A percentile compares a stretch with the other conserved stretches of the same genome.
Evolutionary conservation across 371 early-diverging fungal genomes (phyloP).

Genomic region (Circinella minor): DNA sequence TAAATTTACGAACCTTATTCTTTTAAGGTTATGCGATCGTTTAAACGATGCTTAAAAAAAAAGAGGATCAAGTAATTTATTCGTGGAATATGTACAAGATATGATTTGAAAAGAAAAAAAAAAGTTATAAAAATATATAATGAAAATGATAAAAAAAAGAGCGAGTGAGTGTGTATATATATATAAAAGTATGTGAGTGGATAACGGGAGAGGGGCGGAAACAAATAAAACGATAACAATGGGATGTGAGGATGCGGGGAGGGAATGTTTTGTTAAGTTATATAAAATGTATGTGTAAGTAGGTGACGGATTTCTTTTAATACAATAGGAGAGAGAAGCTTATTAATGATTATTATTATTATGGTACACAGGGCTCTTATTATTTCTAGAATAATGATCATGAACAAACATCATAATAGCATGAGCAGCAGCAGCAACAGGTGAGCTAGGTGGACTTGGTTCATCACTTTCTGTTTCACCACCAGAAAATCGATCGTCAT

Average conservation of each 20-base stretch:
- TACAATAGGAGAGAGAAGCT: no score
- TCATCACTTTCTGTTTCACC: conserved; percentile 12
- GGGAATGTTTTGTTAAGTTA: background rate
- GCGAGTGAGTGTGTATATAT: no score
- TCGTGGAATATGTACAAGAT: conserved; percentile 6
- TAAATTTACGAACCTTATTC: no score
- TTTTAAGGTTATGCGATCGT: no score
- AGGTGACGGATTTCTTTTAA: background rate
- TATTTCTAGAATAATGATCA: conserved; percentile 15
- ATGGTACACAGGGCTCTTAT: background rate
- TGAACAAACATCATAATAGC: conserved; percentile 47
- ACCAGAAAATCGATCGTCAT: conserved; percentile 5
- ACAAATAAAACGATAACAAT: background rate
- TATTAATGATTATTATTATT: background rate
- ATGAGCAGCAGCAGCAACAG: conserved; percentile 44
- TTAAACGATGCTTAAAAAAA: no score
- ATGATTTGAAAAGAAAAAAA: no score
- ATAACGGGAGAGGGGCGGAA: background rate
- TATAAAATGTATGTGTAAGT: background rate
- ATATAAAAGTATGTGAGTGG: no score
- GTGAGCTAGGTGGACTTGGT: conserved; percentile 35
- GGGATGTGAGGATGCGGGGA: no score
- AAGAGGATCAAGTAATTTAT: conserved; percentile 2
- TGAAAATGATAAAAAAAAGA: no score
- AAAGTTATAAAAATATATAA: no score